Evolutionary conservation across 306 rosid species (phyloP), one percentile per base, ranked within the genome.

Genomic region (Echinosophora koreensis): DNA sequence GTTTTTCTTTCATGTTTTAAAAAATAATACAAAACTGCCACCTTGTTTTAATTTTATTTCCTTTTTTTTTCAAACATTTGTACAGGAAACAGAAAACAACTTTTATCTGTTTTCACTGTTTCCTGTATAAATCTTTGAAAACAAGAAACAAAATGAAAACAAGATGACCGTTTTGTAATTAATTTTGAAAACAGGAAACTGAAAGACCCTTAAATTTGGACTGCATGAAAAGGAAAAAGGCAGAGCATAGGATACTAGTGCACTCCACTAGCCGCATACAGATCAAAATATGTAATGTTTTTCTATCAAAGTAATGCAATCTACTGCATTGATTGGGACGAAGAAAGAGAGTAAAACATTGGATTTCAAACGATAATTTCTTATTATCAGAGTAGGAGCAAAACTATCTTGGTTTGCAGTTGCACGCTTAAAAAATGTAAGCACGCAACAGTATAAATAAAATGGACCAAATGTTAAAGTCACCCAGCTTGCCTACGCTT

Each of bases 401-500:
- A 66, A 66, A 75, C 51, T 64, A 70, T 69, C 81, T 42, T 17
- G 8, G 56, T 47, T 57, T 74, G 77, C 71, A 46, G n/a, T n/a
- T n/a, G n/a, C n/a, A n/a, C 64, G 42, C 10, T 77, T 16, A 14
- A 51, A 71, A 66, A 66, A 39, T 28, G 61, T 65, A 73, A 17
- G 60, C 46, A 78, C 50, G 73, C n/a, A n/a, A n/a, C n/a, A 66
- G 30, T 37, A 50, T 12, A 6, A 51, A 50, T 70, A 75, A 75
- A 82, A 44, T n/a, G 18, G 78, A 65, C 51, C 37, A 32, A 51
- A 71, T 77, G 32, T 54, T 63, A 42, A 17, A 42, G 11, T 54
- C 73, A 54, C 78, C 62, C 57, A 18, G 78, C 83, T 80, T 69
- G 63, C 69, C 59, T 28, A 62, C 17, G 66, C 39, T 73, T 76